phyloP scores from a whole-genome alignment of 768 basidiomycete genomes.

The Russula sp. region DNA sequence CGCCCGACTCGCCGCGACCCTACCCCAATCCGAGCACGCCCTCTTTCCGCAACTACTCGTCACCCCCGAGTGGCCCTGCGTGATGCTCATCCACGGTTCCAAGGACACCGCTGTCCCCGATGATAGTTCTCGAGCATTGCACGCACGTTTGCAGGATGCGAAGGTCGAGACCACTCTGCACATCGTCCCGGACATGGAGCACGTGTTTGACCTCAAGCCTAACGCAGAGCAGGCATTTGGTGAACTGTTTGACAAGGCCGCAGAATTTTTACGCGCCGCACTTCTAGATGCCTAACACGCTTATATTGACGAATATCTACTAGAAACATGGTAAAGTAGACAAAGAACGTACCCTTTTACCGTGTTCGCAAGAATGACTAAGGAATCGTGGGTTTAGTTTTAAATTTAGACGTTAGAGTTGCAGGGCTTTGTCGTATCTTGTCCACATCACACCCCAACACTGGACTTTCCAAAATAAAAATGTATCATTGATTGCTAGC shows the following conservation, averaged over 20 bases:
- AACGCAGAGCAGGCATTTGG: conserved; percentile 45
- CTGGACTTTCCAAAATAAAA: too few relatives aligned
- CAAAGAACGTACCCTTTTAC: neutral
- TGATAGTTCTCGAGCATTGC: conserved; percentile 42
- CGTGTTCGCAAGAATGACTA: neutral
- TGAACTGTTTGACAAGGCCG: conserved; percentile 38
- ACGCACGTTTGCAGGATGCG: conserved; percentile 37
- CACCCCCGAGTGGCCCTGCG: conserved; percentile 44
- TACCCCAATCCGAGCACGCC: conserved; percentile 37
- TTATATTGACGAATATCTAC: neutral
- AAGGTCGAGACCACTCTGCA: conserved; percentile 41
- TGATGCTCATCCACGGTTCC: conserved; percentile 48
- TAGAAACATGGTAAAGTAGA: neutral
- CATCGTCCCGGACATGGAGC: conserved; percentile 46
- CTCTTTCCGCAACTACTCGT: conserved; percentile 51
- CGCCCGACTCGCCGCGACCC: neutral
- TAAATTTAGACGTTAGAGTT: too few relatives aligned
- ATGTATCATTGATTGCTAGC: too few relatives aligned
- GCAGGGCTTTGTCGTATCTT: too few relatives aligned
- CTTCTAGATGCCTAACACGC: neutral
- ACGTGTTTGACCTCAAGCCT: conserved; percentile 54
- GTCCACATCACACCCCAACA: too few relatives aligned
- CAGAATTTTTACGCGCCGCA: conserved; percentile 32
- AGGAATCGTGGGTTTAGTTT: too few relatives aligned
- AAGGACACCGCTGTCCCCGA: conserved; percentile 47